Percentiles rank a stretch among this genome's conserved stretches.
phyloP scores from a whole-genome alignment of 202 grass and related monocot genomes.

The Digitaria exilis region DNA sequence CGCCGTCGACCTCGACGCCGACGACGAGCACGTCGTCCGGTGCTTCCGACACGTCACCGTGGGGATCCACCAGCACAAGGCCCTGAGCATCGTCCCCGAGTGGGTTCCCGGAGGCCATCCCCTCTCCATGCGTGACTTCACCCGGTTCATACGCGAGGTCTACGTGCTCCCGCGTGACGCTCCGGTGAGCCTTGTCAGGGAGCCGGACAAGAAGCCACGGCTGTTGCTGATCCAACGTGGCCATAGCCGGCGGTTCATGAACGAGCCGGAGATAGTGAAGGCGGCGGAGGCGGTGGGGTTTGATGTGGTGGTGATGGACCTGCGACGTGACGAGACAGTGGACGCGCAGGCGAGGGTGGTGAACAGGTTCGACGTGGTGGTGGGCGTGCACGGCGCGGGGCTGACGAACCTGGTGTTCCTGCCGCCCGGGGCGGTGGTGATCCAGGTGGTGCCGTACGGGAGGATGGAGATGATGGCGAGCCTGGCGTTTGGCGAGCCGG shows the following conservation, averaged over 20 bases:
- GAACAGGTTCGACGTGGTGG: constrained; percentile 57
- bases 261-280: constrained; percentile 49
- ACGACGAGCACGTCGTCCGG: constrained; percentile 28
- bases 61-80: constrained; percentile 61
- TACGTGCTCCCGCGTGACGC: constrained; percentile 38
- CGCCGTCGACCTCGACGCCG: constrained; percentile 15
- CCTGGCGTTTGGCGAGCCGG: constrained; percentile 49
- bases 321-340: constrained; percentile 14
- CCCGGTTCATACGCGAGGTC: constrained; percentile 43
- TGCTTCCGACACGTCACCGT: constrained; percentile 44
- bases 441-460: constrained; percentile 65
- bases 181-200: constrained; percentile 23
- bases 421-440: constrained; percentile 48
- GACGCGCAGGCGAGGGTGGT: constrained; percentile 44
- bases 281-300: constrained; percentile 64
- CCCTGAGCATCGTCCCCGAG: constrained; percentile 60
- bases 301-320: constrained; percentile 47
- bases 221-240: constrained; percentile 62
- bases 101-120: constrained; percentile 25
- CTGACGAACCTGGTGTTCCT: constrained; percentile 64
- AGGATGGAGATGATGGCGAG: constrained; percentile 49
- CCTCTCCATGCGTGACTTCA: constrained; percentile 71
- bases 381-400: constrained; percentile 71
- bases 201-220: constrained; percentile 39
- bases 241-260: constrained; percentile 49